A percentile compares a stretch with the other conserved stretches of the same genome.
Conservation (phyloP, 78 protist species). For the Acrasis kona region DNA sequence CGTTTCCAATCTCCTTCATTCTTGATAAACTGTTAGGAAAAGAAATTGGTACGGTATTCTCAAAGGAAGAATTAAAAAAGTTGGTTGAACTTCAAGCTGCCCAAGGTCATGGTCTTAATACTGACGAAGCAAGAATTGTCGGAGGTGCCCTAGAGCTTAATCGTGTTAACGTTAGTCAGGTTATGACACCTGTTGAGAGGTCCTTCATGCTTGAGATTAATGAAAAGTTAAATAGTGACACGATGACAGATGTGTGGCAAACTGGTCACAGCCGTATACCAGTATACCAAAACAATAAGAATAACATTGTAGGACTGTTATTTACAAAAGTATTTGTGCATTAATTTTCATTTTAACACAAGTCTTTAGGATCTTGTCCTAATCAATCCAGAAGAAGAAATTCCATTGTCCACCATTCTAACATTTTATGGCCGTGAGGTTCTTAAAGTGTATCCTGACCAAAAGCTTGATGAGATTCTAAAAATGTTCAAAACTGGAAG, state of each 20-base stretch:
- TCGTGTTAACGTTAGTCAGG: conserved; percentile 3
- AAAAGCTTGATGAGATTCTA: conserved; percentile 42
- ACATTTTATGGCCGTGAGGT: conserved; percentile 44
- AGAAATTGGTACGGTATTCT: conserved; percentile 18
- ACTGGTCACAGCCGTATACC: conserved; percentile 83
- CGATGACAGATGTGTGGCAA: neutral
- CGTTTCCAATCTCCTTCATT: conserved; percentile 7
- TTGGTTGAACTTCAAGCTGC: neutral
- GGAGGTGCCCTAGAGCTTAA: neutral
- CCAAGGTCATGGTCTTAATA: neutral
- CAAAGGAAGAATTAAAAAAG: conserved; percentile 1
- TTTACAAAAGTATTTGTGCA: too few species aligned
- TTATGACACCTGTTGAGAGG: conserved; percentile 68
- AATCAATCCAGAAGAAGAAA: conserved; percentile 67
- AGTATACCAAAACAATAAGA: conserved; percentile 35
- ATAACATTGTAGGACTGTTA: conserved; percentile 63
- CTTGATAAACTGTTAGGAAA: conserved; percentile 11
- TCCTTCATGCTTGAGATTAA: conserved; percentile 56
- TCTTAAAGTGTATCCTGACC: conserved; percentile 40
- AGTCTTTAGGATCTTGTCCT: conserved; percentile 74
- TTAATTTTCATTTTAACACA: too few species aligned
- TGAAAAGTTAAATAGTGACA: neutral
- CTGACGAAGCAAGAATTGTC: neutral
- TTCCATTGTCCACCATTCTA: conserved; percentile 36
- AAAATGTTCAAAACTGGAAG: conserved; percentile 52